These are phyloP conservation scores for Yamadazyma olivae DNA, from an alignment of 805 yeast species.

Conservation along the genomic window DNA sequence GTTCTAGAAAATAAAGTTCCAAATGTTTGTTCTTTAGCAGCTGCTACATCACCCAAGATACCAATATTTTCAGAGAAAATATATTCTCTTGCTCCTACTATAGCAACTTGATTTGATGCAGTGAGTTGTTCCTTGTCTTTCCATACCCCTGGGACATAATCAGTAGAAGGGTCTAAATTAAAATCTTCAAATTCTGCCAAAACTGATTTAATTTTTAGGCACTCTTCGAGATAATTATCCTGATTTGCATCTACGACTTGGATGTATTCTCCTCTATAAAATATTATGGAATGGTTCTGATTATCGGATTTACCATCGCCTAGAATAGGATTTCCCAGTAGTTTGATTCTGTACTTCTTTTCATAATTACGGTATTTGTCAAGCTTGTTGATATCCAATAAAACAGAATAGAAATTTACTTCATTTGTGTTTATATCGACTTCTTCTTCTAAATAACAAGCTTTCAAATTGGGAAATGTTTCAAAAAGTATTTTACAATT, in stretches of 20 bases:
- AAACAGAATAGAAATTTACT: constrained; percentile 57
- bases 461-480: constrained; percentile 65
- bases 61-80: constrained; percentile 86
- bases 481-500: constrained; percentile 66
- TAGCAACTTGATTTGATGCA: constrained; percentile 59
- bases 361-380: constrained; percentile 29
- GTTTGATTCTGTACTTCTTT: constrained; percentile 58
- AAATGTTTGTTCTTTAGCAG: constrained; percentile 87
- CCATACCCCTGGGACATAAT: constrained; percentile 28
- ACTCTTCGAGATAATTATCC: constrained; percentile 82
- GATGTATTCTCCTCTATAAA: constrained; percentile 81
- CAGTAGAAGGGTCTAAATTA: constrained; percentile 37
- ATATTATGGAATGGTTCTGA: constrained; percentile 77
- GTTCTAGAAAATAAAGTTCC: constrained; percentile 85
- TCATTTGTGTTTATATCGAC: constrained; percentile 37
- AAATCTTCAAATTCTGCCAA: constrained; percentile 82
- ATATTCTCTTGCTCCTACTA: constrained; percentile 84
- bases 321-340: constrained; percentile 80
- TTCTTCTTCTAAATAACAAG: constrained; percentile 55
- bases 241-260: constrained; percentile 86
- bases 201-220: constrained; percentile 77
- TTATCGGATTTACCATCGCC: constrained; percentile 91
- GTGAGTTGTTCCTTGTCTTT: background rate
- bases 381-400: constrained; percentile 26
- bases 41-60: constrained; percentile 84